Percentiles rank a stretch among this genome's conserved stretches.
phyloP scores from a whole-genome alignment of 1,139 yeast species.

The Hansenula lynferdii region DNA sequence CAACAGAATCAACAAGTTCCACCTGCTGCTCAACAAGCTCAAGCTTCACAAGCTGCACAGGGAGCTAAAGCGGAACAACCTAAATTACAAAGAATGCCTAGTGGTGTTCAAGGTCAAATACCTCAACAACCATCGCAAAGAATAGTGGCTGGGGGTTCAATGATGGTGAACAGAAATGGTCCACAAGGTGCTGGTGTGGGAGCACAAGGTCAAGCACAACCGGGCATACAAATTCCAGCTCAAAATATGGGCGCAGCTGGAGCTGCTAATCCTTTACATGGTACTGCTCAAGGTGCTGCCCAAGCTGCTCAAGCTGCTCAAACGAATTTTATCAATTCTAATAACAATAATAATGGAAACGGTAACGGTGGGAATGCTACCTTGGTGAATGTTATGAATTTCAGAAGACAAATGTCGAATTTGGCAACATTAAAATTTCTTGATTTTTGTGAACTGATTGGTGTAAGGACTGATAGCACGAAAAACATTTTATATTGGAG shows the following conservation, averaged over 20 bases:
- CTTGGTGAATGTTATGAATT: conserved; percentile 11
- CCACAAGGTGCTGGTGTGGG: neutral
- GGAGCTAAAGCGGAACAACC: conserved; percentile 4
- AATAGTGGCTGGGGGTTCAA: conserved; percentile 5
- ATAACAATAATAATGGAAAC: conserved; percentile 3
- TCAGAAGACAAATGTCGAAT: conserved; percentile 25
- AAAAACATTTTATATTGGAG: conserved; percentile 44
- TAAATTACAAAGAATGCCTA: conserved; percentile 1
- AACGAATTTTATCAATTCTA: conserved; percentile 3
- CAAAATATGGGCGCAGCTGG: neutral
- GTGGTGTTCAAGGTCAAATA: neutral
- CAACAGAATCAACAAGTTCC: conserved; percentile 12
- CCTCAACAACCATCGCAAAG: conserved; percentile 11
- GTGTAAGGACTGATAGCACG: conserved; percentile 30
- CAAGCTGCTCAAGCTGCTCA: conserved; percentile 7
- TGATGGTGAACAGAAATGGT: neutral
- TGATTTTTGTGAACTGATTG: conserved; percentile 34
- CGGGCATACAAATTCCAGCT: neutral
- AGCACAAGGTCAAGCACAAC: neutral
- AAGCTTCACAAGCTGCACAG: conserved; percentile 4
- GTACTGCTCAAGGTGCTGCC: conserved; percentile 5
- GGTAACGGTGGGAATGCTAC: conserved; percentile 6
- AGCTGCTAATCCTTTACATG: neutral
- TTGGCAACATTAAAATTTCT: conserved; percentile 31
- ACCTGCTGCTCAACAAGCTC: conserved; percentile 15